Percentiles rank a stretch among this genome's conserved stretches.
These are phyloP conservation scores for Plectosphaerella cucumerina DNA, from an alignment of 2,329 filamentous ascomycete species.

Conservation along the genomic window DNA sequence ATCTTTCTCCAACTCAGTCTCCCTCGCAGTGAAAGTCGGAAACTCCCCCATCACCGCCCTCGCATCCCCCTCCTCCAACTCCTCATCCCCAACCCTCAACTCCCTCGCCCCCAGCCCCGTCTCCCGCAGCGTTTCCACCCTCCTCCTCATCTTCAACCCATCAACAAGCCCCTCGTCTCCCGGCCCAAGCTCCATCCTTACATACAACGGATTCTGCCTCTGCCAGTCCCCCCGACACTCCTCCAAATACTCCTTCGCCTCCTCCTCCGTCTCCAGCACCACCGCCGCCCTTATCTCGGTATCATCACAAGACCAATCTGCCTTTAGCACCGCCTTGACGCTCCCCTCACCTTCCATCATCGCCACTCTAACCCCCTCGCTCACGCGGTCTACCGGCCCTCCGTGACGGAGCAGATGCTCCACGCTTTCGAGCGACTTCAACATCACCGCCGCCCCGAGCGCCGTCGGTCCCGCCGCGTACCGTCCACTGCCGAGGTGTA, in stretches of 20 bases:
- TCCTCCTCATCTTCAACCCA: neutral
- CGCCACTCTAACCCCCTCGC: slow-evolving; percentile 3
- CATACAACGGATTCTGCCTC: slow-evolving; percentile 2
- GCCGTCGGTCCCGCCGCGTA: slow-evolving; percentile 6
- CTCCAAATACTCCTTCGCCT: neutral
- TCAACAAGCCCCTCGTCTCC: slow-evolving; percentile 1
- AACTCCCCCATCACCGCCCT: neutral
- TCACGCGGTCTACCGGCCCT: slow-evolving; percentile 3
- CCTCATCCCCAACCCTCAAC: neutral
- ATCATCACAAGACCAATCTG: neutral
- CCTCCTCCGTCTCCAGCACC: slow-evolving; percentile 1
- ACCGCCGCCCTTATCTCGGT: neutral
- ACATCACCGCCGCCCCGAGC: neutral
- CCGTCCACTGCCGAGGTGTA: slow-evolving; percentile 4
- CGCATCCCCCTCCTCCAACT: neutral
- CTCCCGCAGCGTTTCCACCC: slow-evolving; percentile 1
- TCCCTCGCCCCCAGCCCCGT: slow-evolving; percentile 1
- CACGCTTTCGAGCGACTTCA: slow-evolving; percentile 3
- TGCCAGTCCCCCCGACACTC: slow-evolving; percentile 1
- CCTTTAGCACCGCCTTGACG: neutral
- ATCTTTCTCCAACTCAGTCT: neutral
- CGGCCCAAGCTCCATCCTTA: neutral
- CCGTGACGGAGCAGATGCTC: slow-evolving; percentile 3
- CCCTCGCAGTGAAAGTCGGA: neutral
- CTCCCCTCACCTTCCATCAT: no score